These are phyloP conservation scores for Tephrocybe sp. DNA, from an alignment of 768 basidiomycete genomes.

Conservation along the genomic window DNA sequence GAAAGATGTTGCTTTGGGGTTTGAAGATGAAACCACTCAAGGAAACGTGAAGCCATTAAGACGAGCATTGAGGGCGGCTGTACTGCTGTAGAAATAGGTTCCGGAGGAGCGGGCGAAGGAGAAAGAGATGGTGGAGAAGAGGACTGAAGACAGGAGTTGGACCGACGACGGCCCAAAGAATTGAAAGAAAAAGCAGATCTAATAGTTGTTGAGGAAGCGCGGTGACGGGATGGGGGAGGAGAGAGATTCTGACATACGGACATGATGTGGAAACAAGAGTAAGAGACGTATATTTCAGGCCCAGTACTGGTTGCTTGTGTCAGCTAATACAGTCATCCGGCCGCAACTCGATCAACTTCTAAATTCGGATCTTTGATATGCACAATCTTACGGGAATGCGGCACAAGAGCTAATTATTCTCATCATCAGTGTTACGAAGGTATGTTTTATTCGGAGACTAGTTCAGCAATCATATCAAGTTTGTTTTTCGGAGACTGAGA, in stretches of 20 bases:
- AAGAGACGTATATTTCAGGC: slow-evolving; percentile 1
- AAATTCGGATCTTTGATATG: background rate
- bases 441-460: too few relatives aligned
- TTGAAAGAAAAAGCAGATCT: slow-evolving; percentile 50
- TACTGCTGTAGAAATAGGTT: slow-evolving; percentile 19
- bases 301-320: slow-evolving; percentile 4
- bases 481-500: too few relatives aligned
- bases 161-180: slow-evolving; percentile 57
- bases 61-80: slow-evolving; percentile 49
- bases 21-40: slow-evolving; percentile 51
- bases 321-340: slow-evolving; percentile 13
- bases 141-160: slow-evolving; percentile 43
- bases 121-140: slow-evolving; percentile 21
- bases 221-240: slow-evolving; percentile 44
- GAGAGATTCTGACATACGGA: slow-evolving; percentile 20
- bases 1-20: slow-evolving; percentile 39
- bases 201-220: slow-evolving; percentile 61
- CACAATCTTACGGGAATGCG: background rate
- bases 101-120: slow-evolving; percentile 14
- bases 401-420: too few relatives aligned
- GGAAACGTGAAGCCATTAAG: slow-evolving; percentile 47
- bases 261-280: slow-evolving; percentile 15
- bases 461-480: too few relatives aligned
- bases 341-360: slow-evolving; percentile 11
- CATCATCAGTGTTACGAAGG: too few relatives aligned